A percentile compares a stretch with the other conserved stretches of the same genome.
These are phyloP conservation scores for Pseudohalonectria lignicola DNA, from an alignment of 2,329 filamentous ascomycete genomes.

Conservation along the genomic window DNA sequence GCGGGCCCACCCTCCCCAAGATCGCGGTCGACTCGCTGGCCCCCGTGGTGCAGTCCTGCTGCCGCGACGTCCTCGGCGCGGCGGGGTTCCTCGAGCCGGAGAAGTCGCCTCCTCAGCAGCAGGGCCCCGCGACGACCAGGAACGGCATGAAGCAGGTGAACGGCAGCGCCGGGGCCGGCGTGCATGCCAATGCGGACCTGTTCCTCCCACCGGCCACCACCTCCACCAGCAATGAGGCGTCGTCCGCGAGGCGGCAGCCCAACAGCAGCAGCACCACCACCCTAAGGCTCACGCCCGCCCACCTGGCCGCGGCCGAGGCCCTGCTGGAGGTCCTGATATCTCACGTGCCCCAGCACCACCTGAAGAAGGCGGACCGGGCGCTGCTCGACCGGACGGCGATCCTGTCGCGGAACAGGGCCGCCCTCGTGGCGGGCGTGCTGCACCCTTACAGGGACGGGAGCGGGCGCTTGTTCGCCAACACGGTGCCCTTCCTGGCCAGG, in stretches of 20 bases:
- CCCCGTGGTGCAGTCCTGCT: slow-evolving; percentile 55
- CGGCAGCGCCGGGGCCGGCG: slow-evolving; percentile 11
- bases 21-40: slow-evolving; percentile 51
- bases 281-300: slow-evolving; percentile 26
- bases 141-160: slow-evolving; percentile 5
- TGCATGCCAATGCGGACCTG: slow-evolving; percentile 63
- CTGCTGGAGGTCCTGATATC: slow-evolving; percentile 55
- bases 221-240: slow-evolving; percentile 2
- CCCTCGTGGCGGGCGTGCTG: slow-evolving; percentile 72
- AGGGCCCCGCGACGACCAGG: background rate
- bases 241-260: slow-evolving; percentile 6
- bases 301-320: slow-evolving; percentile 43
- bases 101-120: slow-evolving; percentile 18
- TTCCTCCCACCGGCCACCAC: slow-evolving; percentile 44
- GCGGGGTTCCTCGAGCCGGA: slow-evolving; percentile 24
- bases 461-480: slow-evolving; percentile 56
- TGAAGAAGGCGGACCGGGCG: slow-evolving; percentile 61
- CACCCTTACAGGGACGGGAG: slow-evolving; percentile 60
- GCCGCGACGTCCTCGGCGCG: slow-evolving; percentile 57
- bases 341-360: slow-evolving; percentile 50
- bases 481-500: slow-evolving; percentile 68
- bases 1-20: slow-evolving; percentile 58
- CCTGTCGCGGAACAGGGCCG: slow-evolving; percentile 53
- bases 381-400: slow-evolving; percentile 76
- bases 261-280: background rate